Percentiles rank a stretch among this genome's conserved stretches.
phyloP scores from a whole-genome alignment of 768 basidiomycete species.

The Lentinula lateritia region DNA sequence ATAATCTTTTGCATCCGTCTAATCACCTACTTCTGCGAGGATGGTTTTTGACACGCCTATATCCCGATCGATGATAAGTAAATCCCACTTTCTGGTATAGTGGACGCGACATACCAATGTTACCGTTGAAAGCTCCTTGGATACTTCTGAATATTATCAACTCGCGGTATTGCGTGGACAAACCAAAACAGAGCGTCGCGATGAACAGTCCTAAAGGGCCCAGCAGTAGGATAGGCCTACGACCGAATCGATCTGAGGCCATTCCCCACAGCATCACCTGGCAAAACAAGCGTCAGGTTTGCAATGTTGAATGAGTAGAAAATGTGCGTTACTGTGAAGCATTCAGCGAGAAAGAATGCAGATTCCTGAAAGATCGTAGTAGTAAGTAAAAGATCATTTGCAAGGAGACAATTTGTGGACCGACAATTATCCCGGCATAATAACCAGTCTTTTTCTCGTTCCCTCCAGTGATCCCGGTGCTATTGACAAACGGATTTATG shows the following conservation, averaged over 20 bases:
- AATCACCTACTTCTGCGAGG: not conserved
- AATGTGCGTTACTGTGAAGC: conserved; percentile 6
- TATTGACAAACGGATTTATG: conserved; percentile 11
- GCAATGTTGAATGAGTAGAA: not conserved
- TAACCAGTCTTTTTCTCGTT: conserved; percentile 15
- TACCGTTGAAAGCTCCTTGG: conserved; percentile 27
- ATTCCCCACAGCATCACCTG: conserved; percentile 21
- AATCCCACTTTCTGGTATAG: conserved; percentile 13
- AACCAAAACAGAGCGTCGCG: conserved; percentile 23
- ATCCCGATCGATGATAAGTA: too few relatives aligned
- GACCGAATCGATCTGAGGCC: conserved; percentile 24
- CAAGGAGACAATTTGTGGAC: not conserved
- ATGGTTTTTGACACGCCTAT: not conserved
- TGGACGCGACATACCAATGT: conserved; percentile 20
- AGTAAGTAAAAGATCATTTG: not conserved
- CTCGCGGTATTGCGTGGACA: conserved; percentile 19
- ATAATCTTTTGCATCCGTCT: too few relatives aligned
- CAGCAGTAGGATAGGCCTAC: conserved; percentile 22
- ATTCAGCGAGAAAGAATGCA: conserved; percentile 23
- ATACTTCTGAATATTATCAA: conserved; percentile 19
- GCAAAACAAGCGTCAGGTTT: conserved; percentile 17
- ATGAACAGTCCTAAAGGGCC: conserved; percentile 24
- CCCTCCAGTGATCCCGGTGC: conserved; percentile 12
- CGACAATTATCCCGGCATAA: conserved; percentile 17
- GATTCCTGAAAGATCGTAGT: conserved; percentile 17